A percentile compares a stretch with the other conserved stretches of the same genome.
These are phyloP conservation scores for Agaricus blazei DNA, from an alignment of 768 basidiomycete genomes.

Conservation along the genomic window DNA sequence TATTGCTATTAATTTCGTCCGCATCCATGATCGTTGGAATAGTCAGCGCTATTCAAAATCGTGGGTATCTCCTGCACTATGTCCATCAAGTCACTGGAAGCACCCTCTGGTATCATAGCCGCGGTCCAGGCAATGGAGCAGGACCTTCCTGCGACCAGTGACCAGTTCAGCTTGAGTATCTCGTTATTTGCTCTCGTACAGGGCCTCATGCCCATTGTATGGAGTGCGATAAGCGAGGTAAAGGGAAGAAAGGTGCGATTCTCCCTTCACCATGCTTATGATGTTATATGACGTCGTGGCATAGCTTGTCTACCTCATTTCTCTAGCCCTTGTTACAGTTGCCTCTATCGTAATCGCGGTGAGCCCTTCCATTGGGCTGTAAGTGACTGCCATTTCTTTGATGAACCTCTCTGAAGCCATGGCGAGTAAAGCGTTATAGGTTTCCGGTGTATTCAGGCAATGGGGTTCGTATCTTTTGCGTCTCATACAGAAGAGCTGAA, in stretches of 20 bases:
- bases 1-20: slow-evolving; percentile 40
- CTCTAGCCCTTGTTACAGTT: slow-evolving; percentile 47
- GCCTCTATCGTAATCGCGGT: slow-evolving; percentile 55
- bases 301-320: slow-evolving; percentile 47
- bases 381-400: slow-evolving; percentile 13
- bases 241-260: slow-evolving; percentile 62
- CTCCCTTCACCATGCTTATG: not conserved
- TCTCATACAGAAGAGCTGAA: not conserved
- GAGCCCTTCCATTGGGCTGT: slow-evolving; percentile 47
- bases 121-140: slow-evolving; percentile 55
- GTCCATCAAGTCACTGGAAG: not conserved
- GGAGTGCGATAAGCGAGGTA: slow-evolving; percentile 70
- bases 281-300: not conserved
- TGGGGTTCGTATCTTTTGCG: slow-evolving; percentile 40
- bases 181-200: slow-evolving; percentile 71
- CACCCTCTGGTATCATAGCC: slow-evolving; percentile 31
- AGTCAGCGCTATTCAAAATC: slow-evolving; percentile 60
- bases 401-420: not conserved
- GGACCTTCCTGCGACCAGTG: slow-evolving; percentile 53
- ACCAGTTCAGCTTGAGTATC: slow-evolving; percentile 62
- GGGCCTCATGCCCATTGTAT: slow-evolving; percentile 59
- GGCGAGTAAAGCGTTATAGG: slow-evolving; percentile 44
- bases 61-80: slow-evolving; percentile 25
- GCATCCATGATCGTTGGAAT: slow-evolving; percentile 58
- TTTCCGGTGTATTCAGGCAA: slow-evolving; percentile 62